Percentiles rank a stretch among this genome's conserved stretches.
Conservation (phyloP, 768 basidiomycete species). For the Tricholoma furcatifolium region DNA sequence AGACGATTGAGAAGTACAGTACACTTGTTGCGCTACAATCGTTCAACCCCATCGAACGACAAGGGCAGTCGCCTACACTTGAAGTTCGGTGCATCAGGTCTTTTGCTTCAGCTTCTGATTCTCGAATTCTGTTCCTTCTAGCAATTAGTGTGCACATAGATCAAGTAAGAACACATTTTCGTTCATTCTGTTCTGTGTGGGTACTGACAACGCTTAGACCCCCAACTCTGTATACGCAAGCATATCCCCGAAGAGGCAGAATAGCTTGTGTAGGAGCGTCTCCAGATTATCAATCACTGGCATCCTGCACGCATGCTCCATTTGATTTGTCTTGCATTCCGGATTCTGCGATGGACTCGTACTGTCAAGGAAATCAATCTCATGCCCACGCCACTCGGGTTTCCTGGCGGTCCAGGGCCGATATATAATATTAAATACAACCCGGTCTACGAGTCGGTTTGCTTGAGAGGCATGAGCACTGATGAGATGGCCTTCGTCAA, state of each 20-base stretch:
- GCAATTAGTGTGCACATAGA: slow-evolving; percentile 2
- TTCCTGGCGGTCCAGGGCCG: slow-evolving; percentile 30
- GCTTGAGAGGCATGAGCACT: slow-evolving; percentile 1
- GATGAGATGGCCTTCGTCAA: slow-evolving; percentile 9
- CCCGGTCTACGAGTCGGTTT: slow-evolving; percentile 28
- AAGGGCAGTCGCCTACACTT: too few species aligned
- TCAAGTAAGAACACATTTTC: background rate
- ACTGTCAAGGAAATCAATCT: slow-evolving; percentile 37
- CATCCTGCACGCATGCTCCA: slow-evolving; percentile 42
- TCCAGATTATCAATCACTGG: slow-evolving; percentile 57
- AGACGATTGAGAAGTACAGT: too few species aligned
- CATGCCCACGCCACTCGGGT: slow-evolving; percentile 28
- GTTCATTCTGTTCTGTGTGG: background rate
- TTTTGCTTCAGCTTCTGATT: background rate
- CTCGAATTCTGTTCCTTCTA: background rate
- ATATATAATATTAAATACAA: slow-evolving; percentile 29
- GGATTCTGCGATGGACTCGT: slow-evolving; percentile 47
- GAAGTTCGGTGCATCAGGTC: background rate
- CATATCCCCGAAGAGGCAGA: slow-evolving; percentile 29
- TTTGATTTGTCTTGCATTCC: slow-evolving; percentile 48
- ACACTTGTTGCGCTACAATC: too few species aligned
- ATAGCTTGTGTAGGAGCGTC: slow-evolving; percentile 39
- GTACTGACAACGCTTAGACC: background rate
- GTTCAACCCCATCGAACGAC: too few species aligned
- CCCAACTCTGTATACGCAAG: slow-evolving; percentile 1